Base-by-base conservation (phyloP, 768 basidiomycete species). In the Mycena haematopus region DNA sequence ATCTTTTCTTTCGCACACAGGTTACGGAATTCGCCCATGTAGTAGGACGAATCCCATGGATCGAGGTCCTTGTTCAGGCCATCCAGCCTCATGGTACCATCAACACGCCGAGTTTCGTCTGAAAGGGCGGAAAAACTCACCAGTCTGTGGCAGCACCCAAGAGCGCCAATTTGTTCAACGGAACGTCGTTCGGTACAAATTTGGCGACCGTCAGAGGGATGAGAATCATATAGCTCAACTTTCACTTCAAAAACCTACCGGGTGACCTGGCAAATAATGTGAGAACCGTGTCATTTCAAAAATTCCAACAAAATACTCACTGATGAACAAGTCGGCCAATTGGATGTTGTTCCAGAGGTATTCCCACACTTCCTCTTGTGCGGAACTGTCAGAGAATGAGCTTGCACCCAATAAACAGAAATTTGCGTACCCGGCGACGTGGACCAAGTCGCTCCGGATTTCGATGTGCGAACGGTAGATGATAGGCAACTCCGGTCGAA, bases 381-480 rank as follows among this genome's bases (percentile, higher is more conserved):
- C 8, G 14, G 36, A 36, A 36, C 36, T 36, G 3, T 3, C 11
- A 11, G 14, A 36, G 13, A 2, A 15, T 36, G 13, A 36, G 36
- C 36, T 9, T 14, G 14, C 13, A 15, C 14, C 14, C 11, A 36
- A 45, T 56, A 15, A 51, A 52, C 22, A 6, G 10, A 22, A 52
- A 17, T 7, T 25, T 50, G 25, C 36, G 36, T 93, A 94, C 31
- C 88, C 90, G 24, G 86, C 78, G 25, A 86, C 81, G 73, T 95
- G 91, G 24, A 93, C 87, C 44, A 97, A 88, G 73, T 95, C 92
- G 67, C 90, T 90, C 51, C 90, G 89, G 67, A 91, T 95, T 79
- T 98, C 95, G 64, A 97, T 97, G 80, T 97, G 95, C 55, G 94
- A 96, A 47, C 95, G 89, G 75, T 96, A 98, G 66, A 96, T 80